Conservation (phyloP, 1,284 basidiomycete species). For the Tilletiaria anomala region DNA sequence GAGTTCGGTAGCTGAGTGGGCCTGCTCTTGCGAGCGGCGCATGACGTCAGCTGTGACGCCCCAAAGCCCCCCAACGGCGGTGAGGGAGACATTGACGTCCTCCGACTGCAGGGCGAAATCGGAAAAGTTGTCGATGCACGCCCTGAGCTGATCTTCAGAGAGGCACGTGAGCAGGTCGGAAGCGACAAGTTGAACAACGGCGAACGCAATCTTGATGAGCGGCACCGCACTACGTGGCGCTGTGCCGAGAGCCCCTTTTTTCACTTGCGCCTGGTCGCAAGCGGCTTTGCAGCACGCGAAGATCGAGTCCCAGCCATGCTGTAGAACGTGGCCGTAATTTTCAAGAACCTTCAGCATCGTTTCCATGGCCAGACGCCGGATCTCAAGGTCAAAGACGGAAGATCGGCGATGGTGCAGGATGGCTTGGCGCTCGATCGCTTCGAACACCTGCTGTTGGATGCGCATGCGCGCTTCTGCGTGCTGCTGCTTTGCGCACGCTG, state of each 20-base stretch:
- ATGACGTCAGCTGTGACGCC: conserved; percentile 34
- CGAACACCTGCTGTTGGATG: conserved; percentile 66
- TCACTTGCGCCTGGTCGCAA: conserved; percentile 3
- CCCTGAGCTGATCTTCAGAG: conserved; percentile 60
- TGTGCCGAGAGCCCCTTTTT: too few relatives aligned
- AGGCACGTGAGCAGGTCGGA: conserved; percentile 70
- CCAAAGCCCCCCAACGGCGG: conserved; percentile 41
- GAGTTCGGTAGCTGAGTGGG: conserved; percentile 6
- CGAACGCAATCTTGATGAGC: conserved; percentile 71
- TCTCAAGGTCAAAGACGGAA: conserved; percentile 46
- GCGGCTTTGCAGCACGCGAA: conserved; percentile 53
- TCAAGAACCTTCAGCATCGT: conserved; percentile 73
- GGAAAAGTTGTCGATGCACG: conserved; percentile 76
- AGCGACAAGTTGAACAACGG: conserved; percentile 77
- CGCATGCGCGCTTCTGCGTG: conserved; percentile 44
- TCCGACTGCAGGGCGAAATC: conserved; percentile 71
- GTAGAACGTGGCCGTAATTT: conserved; percentile 72
- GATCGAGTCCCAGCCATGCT: conserved; percentile 80
- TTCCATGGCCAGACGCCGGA: conserved; percentile 72
- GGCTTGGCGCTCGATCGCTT: conserved; percentile 66
- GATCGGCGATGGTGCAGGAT: conserved; percentile 46
- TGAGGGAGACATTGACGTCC: conserved; percentile 89
- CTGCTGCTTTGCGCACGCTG: conserved; percentile 44
- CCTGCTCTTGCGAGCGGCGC: conserved; percentile 7
- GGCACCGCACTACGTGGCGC: conserved; percentile 5